Evolutionary conservation across 192 early-diverging fungal genomes (phyloP).

Genomic region (Coemansia sp.): DNA sequence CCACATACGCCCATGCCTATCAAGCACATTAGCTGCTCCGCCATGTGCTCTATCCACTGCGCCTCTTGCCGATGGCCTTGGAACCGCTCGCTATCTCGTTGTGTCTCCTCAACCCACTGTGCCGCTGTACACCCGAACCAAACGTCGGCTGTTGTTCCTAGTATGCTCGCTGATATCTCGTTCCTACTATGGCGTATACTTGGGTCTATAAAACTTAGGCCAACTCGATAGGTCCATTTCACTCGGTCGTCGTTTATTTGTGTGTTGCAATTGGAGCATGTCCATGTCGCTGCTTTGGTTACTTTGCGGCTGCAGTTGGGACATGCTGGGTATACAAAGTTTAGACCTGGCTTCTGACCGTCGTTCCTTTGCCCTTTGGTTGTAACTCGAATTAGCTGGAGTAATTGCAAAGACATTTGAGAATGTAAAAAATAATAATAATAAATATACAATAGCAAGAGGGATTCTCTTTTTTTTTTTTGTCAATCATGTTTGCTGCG

Average conservation of each 20-base stretch:
- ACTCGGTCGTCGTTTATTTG: slow-evolving; percentile 5
- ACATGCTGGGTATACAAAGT: slow-evolving; percentile 29
- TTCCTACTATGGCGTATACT: not conserved
- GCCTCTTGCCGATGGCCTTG: not conserved
- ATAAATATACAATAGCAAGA: too few species aligned
- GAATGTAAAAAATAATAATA: not conserved
- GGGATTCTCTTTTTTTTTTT: not conserved
- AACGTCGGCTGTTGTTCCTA: slow-evolving; percentile 21
- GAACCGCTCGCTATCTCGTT: slow-evolving; percentile 8
- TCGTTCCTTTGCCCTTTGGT: not conserved
- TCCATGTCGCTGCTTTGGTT: not conserved
- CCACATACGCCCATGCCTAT: slow-evolving; percentile 4
- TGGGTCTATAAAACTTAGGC: slow-evolving; percentile 3
- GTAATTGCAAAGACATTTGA: not conserved
- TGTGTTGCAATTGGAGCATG: slow-evolving; percentile 16
- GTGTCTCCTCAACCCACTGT: slow-evolving; percentile 29
- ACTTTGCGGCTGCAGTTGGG: slow-evolving; percentile 24
- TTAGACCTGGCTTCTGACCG: slow-evolving; percentile 13
- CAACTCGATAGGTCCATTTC: slow-evolving; percentile 34
- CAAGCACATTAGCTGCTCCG: slow-evolving; percentile 7
- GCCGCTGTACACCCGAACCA: slow-evolving; percentile 41
- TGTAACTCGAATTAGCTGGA: not conserved
- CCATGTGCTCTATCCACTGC: slow-evolving; percentile 11
- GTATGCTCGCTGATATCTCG: slow-evolving; percentile 9
- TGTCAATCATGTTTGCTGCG: not conserved